Base-by-base conservation (phyloP, 2,329 filamentous ascomycete species). In the Xylaria sp. region DNA sequence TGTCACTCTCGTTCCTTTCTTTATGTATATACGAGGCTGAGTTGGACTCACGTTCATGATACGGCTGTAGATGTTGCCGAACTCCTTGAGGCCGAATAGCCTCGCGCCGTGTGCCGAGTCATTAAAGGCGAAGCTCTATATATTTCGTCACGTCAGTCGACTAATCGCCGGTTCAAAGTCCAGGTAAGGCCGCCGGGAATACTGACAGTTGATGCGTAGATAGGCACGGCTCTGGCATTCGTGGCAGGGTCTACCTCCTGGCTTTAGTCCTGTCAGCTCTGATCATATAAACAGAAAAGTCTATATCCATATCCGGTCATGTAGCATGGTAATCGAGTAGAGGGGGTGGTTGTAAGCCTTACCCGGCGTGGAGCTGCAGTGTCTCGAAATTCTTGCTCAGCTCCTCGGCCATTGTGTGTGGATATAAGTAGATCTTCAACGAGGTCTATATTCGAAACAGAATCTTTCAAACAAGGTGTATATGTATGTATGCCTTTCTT, bases 61-160 rank as follows among this genome's bases (percentile, higher is more conserved):
- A 73, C 96, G 93, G 80, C 91, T 96, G 87, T 99, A 99, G 81
- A 98, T 97, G 84, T 98, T 98, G 82, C 94, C 96, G 77, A 93
- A 92, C 83, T 98, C 94, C 85, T 98, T 97, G 81, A 99, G 92
- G 79, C 94, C 93, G 79, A 99, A 99, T 51, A 99, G 91, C 80
- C 94, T 91, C 65, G 96, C 96, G 71, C 94, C 96, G 78, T 98
- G 96, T 59, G 94, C 95, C 61, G 94, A 97, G 84, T 98, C 93
- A 88, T 98, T 92, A 88, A 99, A 99, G 62, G 89, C 90, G 82
- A 86, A 99, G 77, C 94, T 97, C 92, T 94, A 73, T 20, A 28
- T 33, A 31, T 43, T n/a, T 18, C 7, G 12, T 18, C 18, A 8
- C 52, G 61, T 75, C 62, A 73, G 69, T 74, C 46, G 55, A 54